Conservation (phyloP, 1,284 basidiomycete genomes). For the Athelia psychrophila region DNA sequence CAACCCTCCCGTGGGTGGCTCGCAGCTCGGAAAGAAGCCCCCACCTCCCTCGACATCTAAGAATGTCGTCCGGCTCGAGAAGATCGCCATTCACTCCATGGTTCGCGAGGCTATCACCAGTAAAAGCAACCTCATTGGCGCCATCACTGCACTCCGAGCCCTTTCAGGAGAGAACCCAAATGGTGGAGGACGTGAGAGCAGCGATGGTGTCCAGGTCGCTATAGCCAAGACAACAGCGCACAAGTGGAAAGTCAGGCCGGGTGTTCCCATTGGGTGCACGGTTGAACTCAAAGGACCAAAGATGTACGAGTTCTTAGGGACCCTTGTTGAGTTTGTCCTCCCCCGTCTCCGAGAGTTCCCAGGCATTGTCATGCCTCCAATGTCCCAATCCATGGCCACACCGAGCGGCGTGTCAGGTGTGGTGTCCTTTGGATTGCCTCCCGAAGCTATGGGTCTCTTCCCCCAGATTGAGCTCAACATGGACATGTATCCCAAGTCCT, state of each 20-base stretch:
- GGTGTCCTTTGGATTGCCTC: slow-evolving; percentile 85
- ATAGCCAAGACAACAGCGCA: slow-evolving; percentile 78
- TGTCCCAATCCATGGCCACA: slow-evolving; percentile 57
- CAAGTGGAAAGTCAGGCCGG: slow-evolving; percentile 78
- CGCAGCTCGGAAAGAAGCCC: slow-evolving; percentile 60
- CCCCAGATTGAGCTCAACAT: slow-evolving; percentile 93
- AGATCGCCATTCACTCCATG: slow-evolving; percentile 84
- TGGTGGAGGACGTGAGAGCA: slow-evolving; percentile 66
- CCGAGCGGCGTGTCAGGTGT: slow-evolving; percentile 84
- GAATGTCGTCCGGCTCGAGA: slow-evolving; percentile 77
- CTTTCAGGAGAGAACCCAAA: slow-evolving; percentile 81
- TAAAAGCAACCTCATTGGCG: slow-evolving; percentile 77
- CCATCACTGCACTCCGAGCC: slow-evolving; percentile 85
- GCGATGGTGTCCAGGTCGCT: slow-evolving; percentile 80
- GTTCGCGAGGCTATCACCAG: slow-evolving; percentile 76
- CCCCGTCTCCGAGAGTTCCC: slow-evolving; percentile 90
- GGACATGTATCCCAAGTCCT: slow-evolving; percentile 80
- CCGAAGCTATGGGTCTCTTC: slow-evolving; percentile 87
- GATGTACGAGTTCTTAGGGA: slow-evolving; percentile 93
- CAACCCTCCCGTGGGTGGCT: slow-evolving; percentile 75
- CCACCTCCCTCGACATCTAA: slow-evolving; percentile 62
- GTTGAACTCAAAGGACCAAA: slow-evolving; percentile 87
- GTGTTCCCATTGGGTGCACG: slow-evolving; percentile 84
- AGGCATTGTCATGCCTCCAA: slow-evolving; percentile 74
- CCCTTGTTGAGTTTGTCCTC: slow-evolving; percentile 90